Evolutionary conservation across 2,329 filamentous ascomycete genomes (phyloP), one percentile per base, ranked within the genome.

Genomic region (Fusarium secorum): DNA sequence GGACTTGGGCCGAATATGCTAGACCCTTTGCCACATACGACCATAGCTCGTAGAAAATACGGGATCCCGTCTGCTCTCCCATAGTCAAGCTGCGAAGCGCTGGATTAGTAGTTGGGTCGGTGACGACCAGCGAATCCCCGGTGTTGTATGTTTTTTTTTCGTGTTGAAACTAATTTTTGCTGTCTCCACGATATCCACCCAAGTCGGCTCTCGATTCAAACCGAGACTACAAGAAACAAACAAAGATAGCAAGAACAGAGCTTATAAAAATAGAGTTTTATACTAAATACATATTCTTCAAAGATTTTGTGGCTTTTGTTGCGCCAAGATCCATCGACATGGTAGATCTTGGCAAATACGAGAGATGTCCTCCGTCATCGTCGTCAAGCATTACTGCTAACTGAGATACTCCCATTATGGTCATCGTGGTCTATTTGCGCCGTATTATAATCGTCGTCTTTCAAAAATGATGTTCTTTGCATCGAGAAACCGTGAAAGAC

Each of bases 121-220:
- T 58, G 55, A 58, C 45, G 55, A 58, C 45, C 45, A 58, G 45
- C 46, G 56, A 60, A 57, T 60, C 57, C 57, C 57, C 39, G 17
- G 57, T 60, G 51, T 60, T 60, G 58, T 61, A 44, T 60, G 56
- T 60, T 55, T 35, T 58, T 35, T 58, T 60, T 44, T 32, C 10
- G 24, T n/a, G 17, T 24, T 35, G 4, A 5, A 3, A 3, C 30
- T 22, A 42, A 5, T 24, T 56, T 55, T 60, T 42, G 5, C 5
- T 0, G n/a, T 48, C 18, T 14, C 22, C 11, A 49, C 17, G 35
- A 26, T 35, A 45, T 20, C 30, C 22, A 46, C 10, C 5, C 4
- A 15, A 20, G 24, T 17, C 39, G 4, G 39, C 6, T 42, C 22
- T 28, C 42, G 36, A n/a, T 39, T 39, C 8, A n/a, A 14, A 11